Evolutionary conservation across 306 rosid species (phyloP), one percentile per base, ranked within the genome.

Genomic region (Malus fusca): DNA sequence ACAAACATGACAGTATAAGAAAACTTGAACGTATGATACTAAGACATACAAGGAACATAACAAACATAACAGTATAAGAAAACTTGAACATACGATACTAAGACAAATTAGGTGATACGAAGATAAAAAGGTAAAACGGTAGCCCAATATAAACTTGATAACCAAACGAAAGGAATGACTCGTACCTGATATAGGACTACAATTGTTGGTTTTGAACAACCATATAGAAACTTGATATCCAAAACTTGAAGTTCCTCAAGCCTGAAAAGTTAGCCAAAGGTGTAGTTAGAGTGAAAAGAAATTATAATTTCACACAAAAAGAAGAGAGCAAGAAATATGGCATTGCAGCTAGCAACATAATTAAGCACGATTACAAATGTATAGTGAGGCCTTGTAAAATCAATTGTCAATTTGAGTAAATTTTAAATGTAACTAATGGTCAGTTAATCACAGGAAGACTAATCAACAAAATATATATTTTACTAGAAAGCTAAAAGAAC

Each of bases 211-310:
- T 91, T 95, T 66, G 93, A 84, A 87, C 99, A 95, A 68, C 99
- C 99, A 84, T 81, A 95, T 10, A 95, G 97, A 81, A 95, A 95
- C 84, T 95, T 88, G 82, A 92, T 95, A 80, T 95, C 99, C 90
- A 95, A 85, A 79, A 95, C 99, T 83, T 92, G 99, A 74, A 92
- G 99, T 83, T 95, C 99, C 87, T 95, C 99, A 30, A 95, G 99
- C 92, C 99, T 95, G 93, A 86, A 88, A 86, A 77, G 66, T 73
- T 22, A 66, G 44, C 82, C 35, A 53, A 51, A 28, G 19, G 73
- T 18, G 26, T 61, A 55, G 75, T 66, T 31, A 69, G 62, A 17
- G n/a, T 5, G 62, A 55, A 23, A 33, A 76, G 56, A 43, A 25
- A 28, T 3, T 40, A 58, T 52, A 4, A 42, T 60, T 42, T 15